Percentiles rank a stretch among this genome's conserved stretches.
These are phyloP conservation scores for Podospora comata DNA, from an alignment of 495 filamentous ascomycete genomes.

Conservation along the genomic window DNA sequence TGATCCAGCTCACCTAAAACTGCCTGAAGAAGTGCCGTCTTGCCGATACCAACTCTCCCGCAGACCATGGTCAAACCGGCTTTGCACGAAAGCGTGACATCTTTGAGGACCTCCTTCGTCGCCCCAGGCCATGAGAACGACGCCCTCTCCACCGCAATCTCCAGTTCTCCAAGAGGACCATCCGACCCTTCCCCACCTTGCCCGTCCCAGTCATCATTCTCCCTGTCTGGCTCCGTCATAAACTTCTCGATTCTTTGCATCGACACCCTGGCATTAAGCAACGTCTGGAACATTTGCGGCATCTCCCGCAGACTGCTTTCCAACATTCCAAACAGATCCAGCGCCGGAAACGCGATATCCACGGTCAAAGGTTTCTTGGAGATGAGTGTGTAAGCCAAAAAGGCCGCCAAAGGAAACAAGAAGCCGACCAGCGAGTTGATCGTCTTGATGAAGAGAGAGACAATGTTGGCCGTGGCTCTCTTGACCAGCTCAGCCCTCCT, in stretches of 20 bases:
- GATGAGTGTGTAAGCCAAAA: slow-evolving; percentile 72
- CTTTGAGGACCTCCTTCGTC: slow-evolving; percentile 54
- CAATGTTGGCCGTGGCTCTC: slow-evolving; percentile 62
- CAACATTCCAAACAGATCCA: slow-evolving; percentile 73
- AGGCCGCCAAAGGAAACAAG: slow-evolving; percentile 72
- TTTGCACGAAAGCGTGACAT: slow-evolving; percentile 59
- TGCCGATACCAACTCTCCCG: slow-evolving; percentile 76
- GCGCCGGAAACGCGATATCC: slow-evolving; percentile 76
- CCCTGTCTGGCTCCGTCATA: slow-evolving; percentile 79
- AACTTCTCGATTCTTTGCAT: slow-evolving; percentile 77
- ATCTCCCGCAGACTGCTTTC: slow-evolving; percentile 66
- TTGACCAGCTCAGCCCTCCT: slow-evolving; percentile 64
- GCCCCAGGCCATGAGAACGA: slow-evolving; percentile 77
- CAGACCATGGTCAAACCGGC: slow-evolving; percentile 60
- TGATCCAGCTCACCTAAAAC: slow-evolving; percentile 76
- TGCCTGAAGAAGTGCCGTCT: slow-evolving; percentile 75
- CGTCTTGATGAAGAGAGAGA: slow-evolving; percentile 55
- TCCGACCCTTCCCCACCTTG: slow-evolving; percentile 16
- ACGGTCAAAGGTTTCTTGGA: slow-evolving; percentile 62
- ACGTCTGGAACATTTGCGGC: slow-evolving; percentile 63
- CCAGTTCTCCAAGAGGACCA: slow-evolving; percentile 22
- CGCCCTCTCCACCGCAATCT: slow-evolving; percentile 56
- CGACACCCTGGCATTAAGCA: slow-evolving; percentile 72
- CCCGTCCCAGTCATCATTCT: slow-evolving; percentile 38
- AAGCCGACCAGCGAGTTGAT: slow-evolving; percentile 63